phyloP scores from a whole-genome alignment of 441 rosid species.

The Daphne laureola region DNA sequence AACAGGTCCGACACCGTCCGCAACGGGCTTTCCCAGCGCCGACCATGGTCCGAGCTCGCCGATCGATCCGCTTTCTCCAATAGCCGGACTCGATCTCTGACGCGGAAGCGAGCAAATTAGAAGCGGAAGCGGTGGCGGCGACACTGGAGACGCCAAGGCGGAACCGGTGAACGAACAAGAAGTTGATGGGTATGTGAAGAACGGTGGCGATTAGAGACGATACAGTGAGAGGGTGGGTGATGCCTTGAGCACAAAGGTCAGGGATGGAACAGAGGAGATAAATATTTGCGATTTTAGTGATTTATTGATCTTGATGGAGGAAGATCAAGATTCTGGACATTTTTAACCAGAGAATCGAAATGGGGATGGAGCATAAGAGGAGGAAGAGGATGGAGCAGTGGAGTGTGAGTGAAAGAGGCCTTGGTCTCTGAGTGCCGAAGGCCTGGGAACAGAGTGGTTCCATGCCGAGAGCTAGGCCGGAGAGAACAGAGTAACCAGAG shows the following conservation, averaged over 20 bases:
- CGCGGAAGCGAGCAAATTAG: conserved; percentile 54
- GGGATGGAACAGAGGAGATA: conserved; percentile 74
- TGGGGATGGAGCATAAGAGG: conserved; percentile 52
- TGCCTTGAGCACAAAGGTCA: conserved; percentile 90
- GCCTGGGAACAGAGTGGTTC: conserved; percentile 96
- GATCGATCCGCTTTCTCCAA: too few relatives aligned
- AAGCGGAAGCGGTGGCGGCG: conserved; percentile 54
- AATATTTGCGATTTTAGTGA: conserved; percentile 56
- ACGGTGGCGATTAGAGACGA: conserved; percentile 63
- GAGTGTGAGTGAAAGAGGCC: conserved; percentile 73
- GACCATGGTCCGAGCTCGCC: too few relatives aligned
- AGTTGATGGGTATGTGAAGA: conserved; percentile 60
- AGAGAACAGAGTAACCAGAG: conserved; percentile 88
- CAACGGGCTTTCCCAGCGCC: too few relatives aligned
- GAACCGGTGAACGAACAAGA: conserved; percentile 52
- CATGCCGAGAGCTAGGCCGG: conserved; percentile 89
- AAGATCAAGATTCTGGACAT: conserved; percentile 42
- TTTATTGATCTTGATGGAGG: conserved; percentile 69
- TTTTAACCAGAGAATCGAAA: conserved; percentile 67
- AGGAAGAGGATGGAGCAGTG: conserved; percentile 79
- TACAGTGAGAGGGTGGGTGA: conserved; percentile 69
- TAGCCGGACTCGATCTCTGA: too few relatives aligned
- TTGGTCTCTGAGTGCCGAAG: conserved; percentile 76
- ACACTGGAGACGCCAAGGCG: conserved; percentile 67
- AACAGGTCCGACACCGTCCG: too few relatives aligned